Conservation (phyloP, 2,329 filamentous ascomycete genomes). For the Fusarium musae region DNA sequence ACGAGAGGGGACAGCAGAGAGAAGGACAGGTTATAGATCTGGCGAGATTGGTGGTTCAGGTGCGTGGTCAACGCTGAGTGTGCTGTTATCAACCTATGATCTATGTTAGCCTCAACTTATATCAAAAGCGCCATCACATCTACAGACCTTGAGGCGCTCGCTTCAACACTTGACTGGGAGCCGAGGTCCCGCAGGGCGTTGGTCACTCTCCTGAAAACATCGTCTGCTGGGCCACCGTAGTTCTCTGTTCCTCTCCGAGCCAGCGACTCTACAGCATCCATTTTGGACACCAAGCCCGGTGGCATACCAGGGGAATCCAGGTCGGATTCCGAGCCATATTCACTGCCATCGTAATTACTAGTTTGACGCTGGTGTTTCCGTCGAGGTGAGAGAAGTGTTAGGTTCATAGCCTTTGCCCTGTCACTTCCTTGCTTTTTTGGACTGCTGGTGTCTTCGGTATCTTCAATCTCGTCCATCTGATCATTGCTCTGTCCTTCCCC, state of each 20-base stretch:
- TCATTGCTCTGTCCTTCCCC: slow-evolving; percentile 9
- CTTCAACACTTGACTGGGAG: slow-evolving; percentile 77
- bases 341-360: slow-evolving; percentile 76
- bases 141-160: slow-evolving; percentile 73
- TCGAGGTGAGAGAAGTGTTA: slow-evolving; percentile 58
- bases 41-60: slow-evolving; percentile 78
- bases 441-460: slow-evolving; percentile 8
- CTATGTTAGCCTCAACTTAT: slow-evolving; percentile 23
- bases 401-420: slow-evolving; percentile 52
- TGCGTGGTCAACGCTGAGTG: slow-evolving; percentile 81
- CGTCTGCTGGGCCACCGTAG: slow-evolving; percentile 72
- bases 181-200: slow-evolving; percentile 77
- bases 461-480: slow-evolving; percentile 26
- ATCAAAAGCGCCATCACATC: background rate
- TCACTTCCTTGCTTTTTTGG: slow-evolving; percentile 35
- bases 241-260: slow-evolving; percentile 73
- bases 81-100: slow-evolving; percentile 75
- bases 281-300: slow-evolving; percentile 72
- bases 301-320: slow-evolving; percentile 76
- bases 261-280: slow-evolving; percentile 77
- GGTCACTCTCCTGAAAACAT: slow-evolving; percentile 74
- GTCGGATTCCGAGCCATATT: slow-evolving; percentile 79
- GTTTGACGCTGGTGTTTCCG: slow-evolving; percentile 62
- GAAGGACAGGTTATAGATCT: slow-evolving; percentile 78
- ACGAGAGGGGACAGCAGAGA: slow-evolving; percentile 76